These are phyloP conservation scores for Saccharomycopsis selenospora DNA, from an alignment of 805 yeast genomes.

Conservation along the genomic window DNA sequence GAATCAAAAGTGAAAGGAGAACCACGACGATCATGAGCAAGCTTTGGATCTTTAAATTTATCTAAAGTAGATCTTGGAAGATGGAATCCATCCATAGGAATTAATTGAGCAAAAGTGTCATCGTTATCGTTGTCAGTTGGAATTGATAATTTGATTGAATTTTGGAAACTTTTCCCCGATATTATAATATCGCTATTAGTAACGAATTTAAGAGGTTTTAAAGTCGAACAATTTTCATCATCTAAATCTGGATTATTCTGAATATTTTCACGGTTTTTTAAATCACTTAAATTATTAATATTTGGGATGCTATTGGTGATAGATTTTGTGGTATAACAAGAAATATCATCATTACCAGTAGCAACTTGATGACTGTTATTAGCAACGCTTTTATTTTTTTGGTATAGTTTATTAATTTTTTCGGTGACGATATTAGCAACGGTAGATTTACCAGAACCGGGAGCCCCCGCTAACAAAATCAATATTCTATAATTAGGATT, in stretches of 20 bases:
- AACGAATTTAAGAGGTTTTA: neutral
- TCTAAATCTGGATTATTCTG: neutral
- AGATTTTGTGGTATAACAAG: neutral
- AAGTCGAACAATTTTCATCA: neutral
- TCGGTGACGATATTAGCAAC: slow-evolving; percentile 42
- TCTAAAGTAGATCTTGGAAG: slow-evolving; percentile 42
- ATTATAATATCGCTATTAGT: slow-evolving; percentile 13
- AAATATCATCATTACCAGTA: neutral
- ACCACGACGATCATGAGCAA: slow-evolving; percentile 64
- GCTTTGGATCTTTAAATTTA: slow-evolving; percentile 45
- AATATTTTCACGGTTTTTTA: neutral
- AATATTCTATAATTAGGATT: slow-evolving; percentile 39
- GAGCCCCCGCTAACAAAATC: slow-evolving; percentile 63
- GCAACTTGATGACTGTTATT: neutral
- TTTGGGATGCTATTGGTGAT: neutral
- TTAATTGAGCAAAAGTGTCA: slow-evolving; percentile 34
- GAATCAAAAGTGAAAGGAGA: slow-evolving; percentile 84
- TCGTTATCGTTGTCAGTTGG: slow-evolving; percentile 3
- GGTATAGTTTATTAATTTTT: slow-evolving; percentile 29
- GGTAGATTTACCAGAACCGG: slow-evolving; percentile 84
- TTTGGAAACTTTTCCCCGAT: slow-evolving; percentile 24
- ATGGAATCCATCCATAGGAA: slow-evolving; percentile 79
- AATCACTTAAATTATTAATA: neutral
- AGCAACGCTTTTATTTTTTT: neutral
- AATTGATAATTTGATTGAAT: slow-evolving; percentile 14